These are phyloP conservation scores for Gynochthodes officinalis DNA, from an alignment of 257 asterid genomes.

Conservation along the genomic window DNA sequence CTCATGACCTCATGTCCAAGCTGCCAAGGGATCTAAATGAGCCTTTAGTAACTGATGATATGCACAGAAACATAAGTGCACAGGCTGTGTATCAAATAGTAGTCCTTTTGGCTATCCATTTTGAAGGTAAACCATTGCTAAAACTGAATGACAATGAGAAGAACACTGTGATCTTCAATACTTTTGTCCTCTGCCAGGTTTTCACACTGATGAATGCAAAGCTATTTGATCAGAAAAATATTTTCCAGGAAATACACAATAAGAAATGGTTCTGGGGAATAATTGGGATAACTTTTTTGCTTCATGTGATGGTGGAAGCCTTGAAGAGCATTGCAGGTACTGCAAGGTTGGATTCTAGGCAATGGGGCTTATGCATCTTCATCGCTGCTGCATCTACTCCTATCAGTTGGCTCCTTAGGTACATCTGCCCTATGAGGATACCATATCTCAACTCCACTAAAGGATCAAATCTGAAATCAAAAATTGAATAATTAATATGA, in stretches of 20 bases:
- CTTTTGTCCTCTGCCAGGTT: constrained; percentile 28
- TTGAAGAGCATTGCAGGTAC: constrained; percentile 17
- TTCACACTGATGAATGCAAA: constrained; percentile 14
- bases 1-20: constrained; percentile 15
- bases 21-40: constrained; percentile 4
- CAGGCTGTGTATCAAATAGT: constrained; percentile 15
- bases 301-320: constrained; percentile 16
- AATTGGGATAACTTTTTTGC: constrained; percentile 7
- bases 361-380: constrained; percentile 17
- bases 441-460: constrained; percentile 11
- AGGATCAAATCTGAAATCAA: constrained; percentile 10
- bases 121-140: constrained; percentile 18
- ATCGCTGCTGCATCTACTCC: constrained; percentile 22
- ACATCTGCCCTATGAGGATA: constrained; percentile 3
- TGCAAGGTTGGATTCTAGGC: constrained; percentile 9
- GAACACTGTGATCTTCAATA: constrained; percentile 16
- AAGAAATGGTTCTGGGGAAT: constrained; percentile 17
- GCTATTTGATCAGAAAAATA: constrained; percentile 2
- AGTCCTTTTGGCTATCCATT: constrained; percentile 15
- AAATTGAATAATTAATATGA: constrained; percentile 1
- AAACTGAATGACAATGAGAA: constrained; percentile 16
- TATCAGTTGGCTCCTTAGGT: constrained; percentile 7
- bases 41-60: constrained; percentile 7
- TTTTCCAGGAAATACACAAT: constrained; percentile 17
- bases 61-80: constrained; percentile 7